phyloP scores from a whole-genome alignment of 345 rosid species.

The Brassica nigra region DNA sequence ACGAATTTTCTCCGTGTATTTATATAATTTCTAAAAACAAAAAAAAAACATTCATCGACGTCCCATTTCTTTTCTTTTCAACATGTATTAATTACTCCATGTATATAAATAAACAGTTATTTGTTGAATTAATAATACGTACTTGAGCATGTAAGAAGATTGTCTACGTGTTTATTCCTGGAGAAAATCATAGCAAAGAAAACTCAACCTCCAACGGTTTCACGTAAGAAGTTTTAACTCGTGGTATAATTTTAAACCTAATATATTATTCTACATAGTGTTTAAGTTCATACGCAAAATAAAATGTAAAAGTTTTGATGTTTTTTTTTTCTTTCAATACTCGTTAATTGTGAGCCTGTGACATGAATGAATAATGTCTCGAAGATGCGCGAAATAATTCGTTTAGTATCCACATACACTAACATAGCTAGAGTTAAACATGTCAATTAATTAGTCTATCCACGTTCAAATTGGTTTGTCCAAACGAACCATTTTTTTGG shows the following conservation, averaged over 20 bases:
- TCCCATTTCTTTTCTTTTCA: background rate
- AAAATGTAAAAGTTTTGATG: background rate
- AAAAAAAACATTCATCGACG: background rate
- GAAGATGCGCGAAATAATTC: background rate
- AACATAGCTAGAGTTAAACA: background rate
- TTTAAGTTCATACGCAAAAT: background rate
- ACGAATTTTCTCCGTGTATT: background rate
- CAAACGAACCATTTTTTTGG: too few relatives aligned
- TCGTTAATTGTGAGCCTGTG: background rate
- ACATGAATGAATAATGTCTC: too few relatives aligned
- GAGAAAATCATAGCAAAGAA: background rate
- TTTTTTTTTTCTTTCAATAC: background rate
- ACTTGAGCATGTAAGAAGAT: background rate
- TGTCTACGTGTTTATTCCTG: background rate
- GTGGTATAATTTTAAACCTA: background rate
- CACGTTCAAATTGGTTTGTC: too few relatives aligned
- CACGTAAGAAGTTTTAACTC: background rate
- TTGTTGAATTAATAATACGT: background rate
- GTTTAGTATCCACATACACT: background rate
- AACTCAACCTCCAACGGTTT: background rate
- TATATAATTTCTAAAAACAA: background rate
- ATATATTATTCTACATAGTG: background rate
- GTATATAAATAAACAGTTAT: too few relatives aligned
- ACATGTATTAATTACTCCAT: too few relatives aligned
- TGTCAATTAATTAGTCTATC: too few relatives aligned